These are phyloP conservation scores for Leccinellum rugosiceps DNA, from an alignment of 768 basidiomycete genomes.

Conservation along the genomic window DNA sequence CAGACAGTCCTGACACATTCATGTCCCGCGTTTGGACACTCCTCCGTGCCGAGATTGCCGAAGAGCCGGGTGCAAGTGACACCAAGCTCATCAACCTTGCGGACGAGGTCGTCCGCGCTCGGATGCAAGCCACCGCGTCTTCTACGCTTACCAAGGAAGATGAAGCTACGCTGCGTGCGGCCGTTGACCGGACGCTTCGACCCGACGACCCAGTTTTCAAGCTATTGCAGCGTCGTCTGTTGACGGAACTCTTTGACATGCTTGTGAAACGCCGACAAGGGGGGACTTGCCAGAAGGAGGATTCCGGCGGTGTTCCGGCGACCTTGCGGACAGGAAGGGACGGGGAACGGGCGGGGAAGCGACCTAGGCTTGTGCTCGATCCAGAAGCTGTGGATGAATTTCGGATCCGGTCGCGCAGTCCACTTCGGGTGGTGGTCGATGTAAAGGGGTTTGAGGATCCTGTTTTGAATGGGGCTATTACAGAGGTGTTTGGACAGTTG, in stretches of 20 bases:
- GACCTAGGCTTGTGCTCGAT: constrained; percentile 29
- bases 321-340: constrained; percentile 34
- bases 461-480: constrained; percentile 43
- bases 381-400: constrained; percentile 16
- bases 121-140: constrained; percentile 25
- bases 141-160: constrained; percentile 34
- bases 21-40: constrained; percentile 64
- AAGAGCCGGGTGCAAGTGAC: constrained; percentile 29
- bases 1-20: constrained; percentile 37
- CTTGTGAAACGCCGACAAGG: constrained; percentile 23
- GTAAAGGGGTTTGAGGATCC: constrained; percentile 71
- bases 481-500: constrained; percentile 41
- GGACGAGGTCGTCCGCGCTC: constrained; percentile 66
- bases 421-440: constrained; percentile 7
- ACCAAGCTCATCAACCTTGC: constrained; percentile 68
- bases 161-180: constrained; percentile 51
- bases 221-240: constrained; percentile 57
- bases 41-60: constrained; percentile 52
- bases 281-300: background rate
- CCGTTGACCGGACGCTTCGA: constrained; percentile 61
- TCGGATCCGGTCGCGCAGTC: background rate
- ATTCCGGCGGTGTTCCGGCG: constrained; percentile 11
- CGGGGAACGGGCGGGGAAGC: constrained; percentile 19
- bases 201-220: constrained; percentile 63
- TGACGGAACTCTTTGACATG: constrained; percentile 36